These are phyloP conservation scores for Meyerozyma carpophila DNA, from an alignment of 1,139 yeast genomes.

Conservation along the genomic window DNA sequence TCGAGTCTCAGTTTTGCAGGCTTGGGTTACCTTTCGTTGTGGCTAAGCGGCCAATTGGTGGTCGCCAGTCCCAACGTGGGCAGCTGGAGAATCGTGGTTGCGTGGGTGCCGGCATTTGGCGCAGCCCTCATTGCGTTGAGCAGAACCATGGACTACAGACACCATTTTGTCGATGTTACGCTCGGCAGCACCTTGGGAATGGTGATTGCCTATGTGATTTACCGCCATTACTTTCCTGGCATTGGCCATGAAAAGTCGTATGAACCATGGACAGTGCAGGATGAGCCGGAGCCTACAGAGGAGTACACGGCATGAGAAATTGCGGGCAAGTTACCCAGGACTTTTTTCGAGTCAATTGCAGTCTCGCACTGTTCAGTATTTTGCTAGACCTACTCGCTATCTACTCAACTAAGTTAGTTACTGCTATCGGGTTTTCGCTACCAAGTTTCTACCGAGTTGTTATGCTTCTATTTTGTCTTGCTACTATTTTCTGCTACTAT, in stretches of 20 bases:
- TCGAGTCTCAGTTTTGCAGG: conserved; percentile 65
- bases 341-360: too few relatives aligned
- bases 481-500: too few relatives aligned
- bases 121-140: conserved; percentile 64
- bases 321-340: too few relatives aligned
- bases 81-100: conserved; percentile 46
- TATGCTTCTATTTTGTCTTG: too few relatives aligned
- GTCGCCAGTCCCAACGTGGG: conserved; percentile 37
- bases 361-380: too few relatives aligned
- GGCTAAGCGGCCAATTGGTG: conserved; percentile 59
- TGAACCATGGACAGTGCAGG: conserved; percentile 19
- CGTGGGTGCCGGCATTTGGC: conserved; percentile 40
- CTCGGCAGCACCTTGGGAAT: conserved; percentile 55
- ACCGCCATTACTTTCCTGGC: conserved; percentile 33
- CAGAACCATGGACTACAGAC: conserved; percentile 75
- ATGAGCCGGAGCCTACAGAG: conserved; percentile 9
- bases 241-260: conserved; percentile 15
- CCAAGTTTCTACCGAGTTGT: too few relatives aligned
- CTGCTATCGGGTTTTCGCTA: too few relatives aligned
- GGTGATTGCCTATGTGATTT: conserved; percentile 30
- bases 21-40: conserved; percentile 55
- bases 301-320: conserved; percentile 1
- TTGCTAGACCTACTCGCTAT: too few relatives aligned
- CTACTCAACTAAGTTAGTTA: too few relatives aligned
- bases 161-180: conserved; percentile 66